A percentile compares a stretch with the other conserved stretches of the same genome.
Conservation (phyloP, 208 protist species). For the Acanthamoeba healyi region DNA sequence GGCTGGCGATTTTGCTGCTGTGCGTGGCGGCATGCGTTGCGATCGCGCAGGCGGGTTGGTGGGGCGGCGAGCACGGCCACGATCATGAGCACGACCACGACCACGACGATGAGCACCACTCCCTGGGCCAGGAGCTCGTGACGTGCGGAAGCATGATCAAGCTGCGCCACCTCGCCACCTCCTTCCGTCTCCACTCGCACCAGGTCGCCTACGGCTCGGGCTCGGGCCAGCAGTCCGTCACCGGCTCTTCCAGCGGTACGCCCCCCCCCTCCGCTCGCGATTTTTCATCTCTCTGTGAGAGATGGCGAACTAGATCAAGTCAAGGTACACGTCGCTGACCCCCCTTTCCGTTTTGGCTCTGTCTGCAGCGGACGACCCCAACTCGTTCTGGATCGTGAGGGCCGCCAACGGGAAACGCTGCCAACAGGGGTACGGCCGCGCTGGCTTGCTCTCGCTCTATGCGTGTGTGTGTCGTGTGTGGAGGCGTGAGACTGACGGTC, state of each 20-base stretch:
- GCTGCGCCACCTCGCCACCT: conserved; percentile 79
- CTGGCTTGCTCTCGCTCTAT: neutral
- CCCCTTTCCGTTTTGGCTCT: neutral
- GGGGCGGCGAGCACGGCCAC: conserved; percentile 33
- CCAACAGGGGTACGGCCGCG: conserved; percentile 73
- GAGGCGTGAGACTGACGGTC: neutral
- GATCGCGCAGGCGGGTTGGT: conserved; percentile 12
- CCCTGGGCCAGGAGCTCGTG: conserved; percentile 67
- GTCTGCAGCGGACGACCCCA: conserved; percentile 51
- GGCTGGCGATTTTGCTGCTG: neutral
- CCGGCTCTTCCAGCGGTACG: conserved; percentile 78
- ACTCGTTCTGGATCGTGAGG: conserved; percentile 82
- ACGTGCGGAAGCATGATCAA: conserved; percentile 89
- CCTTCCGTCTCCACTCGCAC: conserved; percentile 86
- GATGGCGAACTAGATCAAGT: neutral
- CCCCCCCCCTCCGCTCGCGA: neutral
- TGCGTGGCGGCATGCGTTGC: neutral
- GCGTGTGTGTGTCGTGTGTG: neutral
- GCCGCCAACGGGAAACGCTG: conserved; percentile 69
- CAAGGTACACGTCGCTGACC: neutral
- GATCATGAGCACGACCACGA: conserved; percentile 68
- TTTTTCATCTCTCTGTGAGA: neutral
- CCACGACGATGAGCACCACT: conserved; percentile 47
- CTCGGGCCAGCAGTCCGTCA: conserved; percentile 89
- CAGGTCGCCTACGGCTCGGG: conserved; percentile 85